Percentiles rank a stretch among this genome's conserved stretches.
These are phyloP conservation scores for Raffaelea albimanens DNA, from an alignment of 2,329 filamentous ascomycete species.

Conservation along the genomic window DNA sequence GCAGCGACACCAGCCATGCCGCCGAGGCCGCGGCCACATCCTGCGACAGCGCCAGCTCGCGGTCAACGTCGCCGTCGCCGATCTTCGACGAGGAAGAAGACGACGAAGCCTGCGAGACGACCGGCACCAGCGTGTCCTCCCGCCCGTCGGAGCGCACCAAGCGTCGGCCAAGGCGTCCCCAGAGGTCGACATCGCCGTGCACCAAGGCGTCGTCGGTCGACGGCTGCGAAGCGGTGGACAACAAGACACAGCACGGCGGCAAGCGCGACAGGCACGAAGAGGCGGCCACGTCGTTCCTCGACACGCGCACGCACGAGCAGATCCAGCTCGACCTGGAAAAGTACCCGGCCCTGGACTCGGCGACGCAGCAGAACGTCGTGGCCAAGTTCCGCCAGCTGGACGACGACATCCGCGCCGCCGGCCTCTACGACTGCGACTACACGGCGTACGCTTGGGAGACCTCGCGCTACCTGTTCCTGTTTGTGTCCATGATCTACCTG, in stretches of 20 bases:
- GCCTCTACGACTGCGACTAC: constrained; percentile 80
- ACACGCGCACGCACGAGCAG: constrained; percentile 64
- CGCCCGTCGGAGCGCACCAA: neutral
- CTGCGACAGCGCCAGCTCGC: constrained; percentile 11
- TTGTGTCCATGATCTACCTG: constrained; percentile 50
- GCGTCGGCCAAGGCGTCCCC: neutral
- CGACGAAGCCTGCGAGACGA: neutral
- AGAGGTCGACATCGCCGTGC: constrained; percentile 42
- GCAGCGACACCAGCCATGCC: constrained; percentile 18
- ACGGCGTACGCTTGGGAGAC: constrained; percentile 67
- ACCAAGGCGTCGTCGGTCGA: constrained; percentile 42
- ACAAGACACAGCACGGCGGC: too few relatives aligned
- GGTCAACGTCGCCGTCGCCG: constrained; percentile 33
- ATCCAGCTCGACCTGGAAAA: constrained; percentile 66
- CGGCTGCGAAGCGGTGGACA: constrained; percentile 35
- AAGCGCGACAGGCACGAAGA: neutral
- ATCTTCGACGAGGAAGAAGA: constrained; percentile 32
- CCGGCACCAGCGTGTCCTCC: neutral
- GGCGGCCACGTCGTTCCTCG: constrained; percentile 50
- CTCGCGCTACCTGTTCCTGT: constrained; percentile 61
- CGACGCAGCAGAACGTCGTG: constrained; percentile 67
- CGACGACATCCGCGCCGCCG: constrained; percentile 60
- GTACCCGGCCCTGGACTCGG: constrained; percentile 68
- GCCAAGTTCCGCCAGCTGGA: constrained; percentile 74
- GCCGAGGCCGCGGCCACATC: constrained; percentile 22